Base-by-base conservation (phyloP, 345 rosid species). In the Mangifera indica region DNA sequence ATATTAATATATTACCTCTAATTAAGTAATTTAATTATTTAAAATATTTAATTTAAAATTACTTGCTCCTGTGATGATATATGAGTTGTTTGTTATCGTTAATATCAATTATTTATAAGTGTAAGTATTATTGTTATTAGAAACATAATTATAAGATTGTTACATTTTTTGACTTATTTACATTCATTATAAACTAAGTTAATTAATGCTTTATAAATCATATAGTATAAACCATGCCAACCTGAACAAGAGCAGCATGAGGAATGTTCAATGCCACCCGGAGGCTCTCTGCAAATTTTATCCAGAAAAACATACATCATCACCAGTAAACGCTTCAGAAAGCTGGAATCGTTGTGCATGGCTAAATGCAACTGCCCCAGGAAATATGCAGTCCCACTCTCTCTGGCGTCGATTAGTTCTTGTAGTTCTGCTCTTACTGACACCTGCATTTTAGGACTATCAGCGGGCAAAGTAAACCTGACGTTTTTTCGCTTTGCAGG, bases 211-310 rank as follows among this genome's bases (percentile, higher is more conserved):
- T 29, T 29, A 29, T 32, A 44, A 63, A 29, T 80, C 46, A 88
- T 77, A 86, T 68, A 0, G 74, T 74, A 62, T 84, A 87, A 12
- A 81, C 84, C 82, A 81, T 88, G 34, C 89, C 79, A 60, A 86
- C 93, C 83, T 85, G 87, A 53, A 88, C 82, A 26, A 84, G 87
- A 52, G 89, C 84, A 5, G 91, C 91, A 67, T 89, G 82, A 67
- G 93, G 93, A 63, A 85, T 82, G 79, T 85, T 82, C 34, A 87
- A 73, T 24, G 84, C 93, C 56, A 82, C 73, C 73, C 18, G 74
- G 81, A 34, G 87, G 81, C 79, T 84, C 86, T 51, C 86, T 20
- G 49, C 81, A 63, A 59, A 85, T 88, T 62, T 71, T 85, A 52
- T 82, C 88, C 17, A 83, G 78, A 60, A 85, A 81, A 52, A 54